Evolutionary conservation across 2,329 filamentous ascomycete genomes (phyloP).

Genomic region (Cercospora sp.): DNA sequence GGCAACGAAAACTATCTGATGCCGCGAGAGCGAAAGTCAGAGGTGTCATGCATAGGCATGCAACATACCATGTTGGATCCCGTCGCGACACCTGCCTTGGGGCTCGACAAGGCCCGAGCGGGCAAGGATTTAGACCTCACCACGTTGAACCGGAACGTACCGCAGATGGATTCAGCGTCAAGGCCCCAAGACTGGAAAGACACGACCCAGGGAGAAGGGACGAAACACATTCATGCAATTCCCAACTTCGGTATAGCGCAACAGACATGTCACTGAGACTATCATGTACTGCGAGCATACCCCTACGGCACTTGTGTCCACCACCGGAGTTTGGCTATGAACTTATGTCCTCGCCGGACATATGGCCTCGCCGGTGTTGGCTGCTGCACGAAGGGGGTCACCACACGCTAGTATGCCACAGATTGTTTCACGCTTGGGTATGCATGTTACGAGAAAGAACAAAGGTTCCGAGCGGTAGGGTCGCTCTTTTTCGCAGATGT

Average conservation of each 20-base stretch:
- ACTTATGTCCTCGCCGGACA: neutral
- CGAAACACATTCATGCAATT: neutral
- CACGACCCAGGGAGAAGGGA: neutral
- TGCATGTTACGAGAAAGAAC: neutral
- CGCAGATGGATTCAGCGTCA: neutral
- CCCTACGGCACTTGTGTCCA: neutral
- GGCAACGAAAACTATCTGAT: neutral
- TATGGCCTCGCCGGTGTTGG: neutral
- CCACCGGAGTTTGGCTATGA: neutral
- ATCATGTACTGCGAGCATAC: neutral
- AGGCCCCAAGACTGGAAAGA: neutral
- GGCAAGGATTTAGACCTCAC: neutral
- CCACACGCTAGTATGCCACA: neutral
- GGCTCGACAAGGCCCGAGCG: neutral
- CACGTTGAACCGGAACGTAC: neutral
- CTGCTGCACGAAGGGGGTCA: neutral
- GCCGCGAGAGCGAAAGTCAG: neutral
- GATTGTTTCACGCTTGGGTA: neutral
- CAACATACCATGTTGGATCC: neutral
- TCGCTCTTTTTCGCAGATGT: neutral
- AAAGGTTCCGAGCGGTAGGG: neutral
- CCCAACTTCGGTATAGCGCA: neutral
- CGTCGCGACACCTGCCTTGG: neutral
- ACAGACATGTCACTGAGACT: neutral
- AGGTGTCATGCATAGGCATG: neutral